These are phyloP conservation scores for Colletotrichum salicis DNA, from an alignment of 2,329 filamentous ascomycete species.

Conservation along the genomic window DNA sequence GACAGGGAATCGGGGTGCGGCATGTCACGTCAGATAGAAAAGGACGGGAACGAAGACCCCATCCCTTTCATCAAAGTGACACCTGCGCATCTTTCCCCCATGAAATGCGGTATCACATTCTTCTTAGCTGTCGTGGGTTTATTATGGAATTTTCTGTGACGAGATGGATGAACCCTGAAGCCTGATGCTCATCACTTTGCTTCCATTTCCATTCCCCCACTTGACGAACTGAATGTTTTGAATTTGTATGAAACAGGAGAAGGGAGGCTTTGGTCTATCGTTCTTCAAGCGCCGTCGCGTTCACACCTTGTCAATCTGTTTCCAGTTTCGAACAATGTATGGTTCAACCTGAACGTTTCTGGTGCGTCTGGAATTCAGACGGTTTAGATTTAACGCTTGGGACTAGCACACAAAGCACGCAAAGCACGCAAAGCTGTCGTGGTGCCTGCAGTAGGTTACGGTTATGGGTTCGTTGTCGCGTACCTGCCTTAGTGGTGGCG, in stretches of 20 bases:
- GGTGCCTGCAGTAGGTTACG: background rate
- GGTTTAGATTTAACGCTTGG: conserved; percentile 15
- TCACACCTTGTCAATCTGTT: conserved; percentile 3
- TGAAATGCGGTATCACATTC: background rate
- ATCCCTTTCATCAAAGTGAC: conserved; percentile 22
- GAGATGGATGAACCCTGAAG: background rate
- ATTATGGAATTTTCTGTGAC: background rate
- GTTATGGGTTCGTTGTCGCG: background rate
- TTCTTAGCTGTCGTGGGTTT: background rate
- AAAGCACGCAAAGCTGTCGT: too few species aligned
- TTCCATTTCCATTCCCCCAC: background rate
- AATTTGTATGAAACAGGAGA: conserved; percentile 30
- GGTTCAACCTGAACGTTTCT: conserved; percentile 6
- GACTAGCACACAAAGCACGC: too few species aligned
- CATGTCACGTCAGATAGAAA: conserved; percentile 7
- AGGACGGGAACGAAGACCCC: background rate
- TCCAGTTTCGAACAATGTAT: background rate
- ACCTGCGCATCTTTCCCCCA: conserved; percentile 2
- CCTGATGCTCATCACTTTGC: too few species aligned
- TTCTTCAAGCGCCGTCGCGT: background rate
- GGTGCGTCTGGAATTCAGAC: conserved; percentile 20
- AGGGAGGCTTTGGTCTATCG: background rate
- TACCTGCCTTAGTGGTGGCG: conserved; percentile 18
- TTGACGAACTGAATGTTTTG: conserved; percentile 22
- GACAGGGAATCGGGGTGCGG: conserved; percentile 4